A percentile compares a stretch with the other conserved stretches of the same genome.
Conservation (phyloP, 176 grass and related monocot genomes). For the Musa troglodytarum region DNA sequence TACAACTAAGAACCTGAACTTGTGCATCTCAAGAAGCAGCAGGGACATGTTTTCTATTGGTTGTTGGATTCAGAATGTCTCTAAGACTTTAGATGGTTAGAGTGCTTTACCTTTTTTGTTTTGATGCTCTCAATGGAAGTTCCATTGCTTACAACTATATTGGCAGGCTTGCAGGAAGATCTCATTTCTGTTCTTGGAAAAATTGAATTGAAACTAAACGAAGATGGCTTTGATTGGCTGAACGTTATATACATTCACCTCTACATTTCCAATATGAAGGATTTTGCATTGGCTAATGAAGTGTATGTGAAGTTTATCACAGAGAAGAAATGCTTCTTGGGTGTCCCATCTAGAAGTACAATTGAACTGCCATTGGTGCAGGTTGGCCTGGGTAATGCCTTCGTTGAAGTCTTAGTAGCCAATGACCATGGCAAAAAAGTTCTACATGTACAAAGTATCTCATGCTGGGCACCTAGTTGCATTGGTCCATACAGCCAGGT, state of each 20-base stretch:
- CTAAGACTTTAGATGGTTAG: constrained; percentile 42
- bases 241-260: constrained; percentile 93
- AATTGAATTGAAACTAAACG: constrained; percentile 63
- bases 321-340: constrained; percentile 66
- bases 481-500: constrained; percentile 98
- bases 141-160: not conserved
- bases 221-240: constrained; percentile 65
- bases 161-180: constrained; percentile 58
- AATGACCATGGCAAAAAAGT: constrained; percentile 68
- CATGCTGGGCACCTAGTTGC: constrained; percentile 98
- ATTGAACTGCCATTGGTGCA: constrained; percentile 67
- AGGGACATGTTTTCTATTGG: constrained; percentile 58
- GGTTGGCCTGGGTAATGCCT: constrained; percentile 52
- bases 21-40: constrained; percentile 54
- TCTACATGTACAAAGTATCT: constrained; percentile 98
- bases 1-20: constrained; percentile 24
- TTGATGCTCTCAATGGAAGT: not conserved
- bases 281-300: constrained; percentile 76
- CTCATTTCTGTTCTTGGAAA: constrained; percentile 56
- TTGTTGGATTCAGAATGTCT: constrained; percentile 56
- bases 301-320: constrained; percentile 90
- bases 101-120: not conserved
- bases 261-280: constrained; percentile 88
- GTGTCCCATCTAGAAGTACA: constrained; percentile 90
- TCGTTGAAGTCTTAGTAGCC: constrained; percentile 77